Conservation (phyloP, 164 flowering plant genomes). For the Tetrastigma voinierianum region DNA sequence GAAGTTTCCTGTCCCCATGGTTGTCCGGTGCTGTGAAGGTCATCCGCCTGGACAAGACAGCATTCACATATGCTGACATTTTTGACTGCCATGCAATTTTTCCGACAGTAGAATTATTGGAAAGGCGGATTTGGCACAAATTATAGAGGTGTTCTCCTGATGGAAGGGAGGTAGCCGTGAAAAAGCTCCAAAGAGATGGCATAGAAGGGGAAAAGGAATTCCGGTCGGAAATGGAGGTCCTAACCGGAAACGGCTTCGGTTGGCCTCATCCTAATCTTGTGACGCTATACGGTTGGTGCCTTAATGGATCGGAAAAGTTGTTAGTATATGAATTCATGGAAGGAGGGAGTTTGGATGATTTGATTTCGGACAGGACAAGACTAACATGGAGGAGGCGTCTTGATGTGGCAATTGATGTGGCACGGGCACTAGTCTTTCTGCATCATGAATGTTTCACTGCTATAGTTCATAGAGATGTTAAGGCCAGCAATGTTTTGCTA, state of each 20-base stretch:
- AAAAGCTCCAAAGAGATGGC: slow-evolving; percentile 81
- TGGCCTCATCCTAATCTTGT: slow-evolving; percentile 95
- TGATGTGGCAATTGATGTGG: slow-evolving; percentile 68
- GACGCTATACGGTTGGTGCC: slow-evolving; percentile 82
- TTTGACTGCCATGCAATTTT: slow-evolving; percentile 53
- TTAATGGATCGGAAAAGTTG: slow-evolving; percentile 61
- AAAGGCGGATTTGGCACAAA: slow-evolving; percentile 83
- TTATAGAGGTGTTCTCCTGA: slow-evolving; percentile 74
- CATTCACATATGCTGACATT: slow-evolving; percentile 72
- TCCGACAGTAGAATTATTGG: slow-evolving; percentile 62
- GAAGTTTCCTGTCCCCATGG: slow-evolving; percentile 51
- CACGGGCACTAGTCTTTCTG: slow-evolving; percentile 66
- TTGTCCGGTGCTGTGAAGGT: slow-evolving; percentile 53
- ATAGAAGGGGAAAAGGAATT: slow-evolving; percentile 83
- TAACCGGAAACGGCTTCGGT: slow-evolving; percentile 57
- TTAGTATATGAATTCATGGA: slow-evolving; percentile 85
- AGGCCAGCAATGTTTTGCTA: slow-evolving; percentile 84
- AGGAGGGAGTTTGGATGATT: slow-evolving; percentile 85
- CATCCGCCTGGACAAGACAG: slow-evolving; percentile 63
- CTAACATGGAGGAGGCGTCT: slow-evolving; percentile 60
- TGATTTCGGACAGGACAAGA: slow-evolving; percentile 44
- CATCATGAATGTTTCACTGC: slow-evolving; percentile 88
- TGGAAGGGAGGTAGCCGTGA: slow-evolving; percentile 79
- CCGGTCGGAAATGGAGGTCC: slow-evolving; percentile 81
- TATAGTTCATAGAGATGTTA: slow-evolving; percentile 86